Base-by-base conservation (phyloP, 1,139 yeast genomes). In the Hemisphaericaspora lyxosophila region DNA sequence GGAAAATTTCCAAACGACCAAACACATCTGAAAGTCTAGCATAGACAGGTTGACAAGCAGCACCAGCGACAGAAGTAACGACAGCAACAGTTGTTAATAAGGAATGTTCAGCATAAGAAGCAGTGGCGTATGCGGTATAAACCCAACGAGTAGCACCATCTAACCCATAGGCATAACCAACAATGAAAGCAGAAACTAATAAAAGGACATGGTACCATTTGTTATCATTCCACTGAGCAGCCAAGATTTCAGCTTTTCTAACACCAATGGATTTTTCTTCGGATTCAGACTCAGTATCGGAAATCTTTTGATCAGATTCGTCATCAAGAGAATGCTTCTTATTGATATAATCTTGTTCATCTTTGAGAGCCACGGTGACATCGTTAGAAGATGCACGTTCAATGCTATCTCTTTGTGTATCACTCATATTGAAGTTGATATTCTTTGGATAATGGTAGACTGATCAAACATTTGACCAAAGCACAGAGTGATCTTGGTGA, bases 11-110 rank as follows among this genome's bases (percentile, higher is more conserved):
- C 32, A 80, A 57, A 52, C 94, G 76, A 26, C 92, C 92, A 55
- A 82, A 82, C 16, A 77, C 70, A 59, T 85, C 90, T 3, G 86
- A 74, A 30, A 83, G 62, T 51, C 89, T 70, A 6, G 92, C 90
- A 45, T 72, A 81, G 13, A 80, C 68, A 3, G 86, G 82, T 56
- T 82, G 87, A 6, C 86, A 73, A 19, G 85, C 89, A 27, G 88
- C 88, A 38, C 81, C 84, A 32, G 82, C 75, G 32, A 83, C 85
- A 20, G 78, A 70, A 41, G 75, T 71, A 40, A 82, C 75, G 23
- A 80, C 84, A 43, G 75, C 75, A 38, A 84, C 77, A 4, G 90
- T 81, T 4, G 92, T 73, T 36, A 78, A 60, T 38, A 82, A 64
- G 11, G 89, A 78, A 56, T 82, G 89, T 16, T 63, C 52, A 5